Evolutionary conservation across 306 rosid genomes (phyloP), one percentile per base, ranked within the genome.

Genomic region (Cicer yamashitae): DNA sequence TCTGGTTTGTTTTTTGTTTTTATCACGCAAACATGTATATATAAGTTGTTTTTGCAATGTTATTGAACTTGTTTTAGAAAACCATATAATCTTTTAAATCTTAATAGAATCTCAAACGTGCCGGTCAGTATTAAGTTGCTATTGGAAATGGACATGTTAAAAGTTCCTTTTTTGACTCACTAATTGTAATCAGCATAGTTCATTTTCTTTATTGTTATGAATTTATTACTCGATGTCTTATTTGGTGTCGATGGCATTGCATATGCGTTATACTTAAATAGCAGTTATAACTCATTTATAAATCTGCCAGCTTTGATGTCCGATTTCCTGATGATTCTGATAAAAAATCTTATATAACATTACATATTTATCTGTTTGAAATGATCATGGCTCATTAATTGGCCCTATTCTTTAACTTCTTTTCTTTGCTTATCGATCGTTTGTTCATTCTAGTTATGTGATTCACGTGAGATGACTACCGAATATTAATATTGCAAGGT

Each of bases 41-140:
- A 22, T 8, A 57, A 57, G 39, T 20, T 57, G 39, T 75, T 51
- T 52, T 75, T 54, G 50, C 39, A 7, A 7, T 60, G 37, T 38
- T 69, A 48, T 67, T 69, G 43, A 48, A 40, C 50, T 7, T 70
- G 48, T 18, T 52, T 78, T 58, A 45, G 77, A 63, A 53, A 59
- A 48, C 15, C 6, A 38, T 46, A 34, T 13, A 44, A 79, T 38
- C 58, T 58, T 44, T 67, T 73, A 52, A 57, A 46, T 71, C 18
- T 39, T 1, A 58, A 10, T 18, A 13, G 15, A 30, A 73, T 30
- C 25, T 52, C 10, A 34, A 48, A 70, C 4, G 8, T 57, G 74
- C 34, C 38, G 3, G 6, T 58, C 34, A 43, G 13, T 66, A 18
- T 53, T 50, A 46, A 57, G 37, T 59, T 58, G 38, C 51, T 74